Base-by-base conservation (phyloP, 2,329 filamentous ascomycete genomes). In the Aspergillus phoenicis region DNA sequence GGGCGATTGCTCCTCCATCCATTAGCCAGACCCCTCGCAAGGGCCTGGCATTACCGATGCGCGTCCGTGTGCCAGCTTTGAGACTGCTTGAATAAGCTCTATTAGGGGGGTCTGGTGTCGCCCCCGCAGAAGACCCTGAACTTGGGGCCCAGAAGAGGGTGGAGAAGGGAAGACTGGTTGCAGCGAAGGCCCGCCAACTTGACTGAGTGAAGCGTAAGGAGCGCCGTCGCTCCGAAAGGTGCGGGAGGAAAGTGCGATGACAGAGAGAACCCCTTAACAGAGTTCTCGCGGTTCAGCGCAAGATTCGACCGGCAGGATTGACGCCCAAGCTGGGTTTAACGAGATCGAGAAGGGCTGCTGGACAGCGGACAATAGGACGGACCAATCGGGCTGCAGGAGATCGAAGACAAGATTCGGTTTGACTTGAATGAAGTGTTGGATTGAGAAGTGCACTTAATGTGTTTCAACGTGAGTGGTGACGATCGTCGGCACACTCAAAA, bases 81-180 rank as follows among this genome's bases (percentile, higher is more conserved):
- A 62, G 58, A 56, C 62, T 62, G 63, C 63, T 62, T 61, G 66
- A 2, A 68, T 69, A 78, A 78, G 77, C 71, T 84, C 79, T 94
- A 82, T 97, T 98, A 98, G 85, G 94, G 94, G 78, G 95, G 94
- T 83, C 96, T 94, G 84, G 93, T 95, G 85, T 95, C 91, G 84
- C 93, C 91, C 90, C 94, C 93, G 85, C 89, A 89, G 80, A 94
- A 94, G 88, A 96, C 93, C 93, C 93, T 91, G 85, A 89, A 88
- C 78, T 89, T 88, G 81, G 93, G 94, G 85, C 92, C 92, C 79
- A 94, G 89, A 83, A 96, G 91, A 87, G 92, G 93, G 84, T 89
- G 89, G 77, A 89, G 84, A 82, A 89, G 89, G 79, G 88, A 89
- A 79, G 90, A 86, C 82, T 85, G 81, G 80, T 84, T 79, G 81